Conservation (phyloP, 2,329 filamentous ascomycete species). For the Dactylonectria estremocensis region DNA sequence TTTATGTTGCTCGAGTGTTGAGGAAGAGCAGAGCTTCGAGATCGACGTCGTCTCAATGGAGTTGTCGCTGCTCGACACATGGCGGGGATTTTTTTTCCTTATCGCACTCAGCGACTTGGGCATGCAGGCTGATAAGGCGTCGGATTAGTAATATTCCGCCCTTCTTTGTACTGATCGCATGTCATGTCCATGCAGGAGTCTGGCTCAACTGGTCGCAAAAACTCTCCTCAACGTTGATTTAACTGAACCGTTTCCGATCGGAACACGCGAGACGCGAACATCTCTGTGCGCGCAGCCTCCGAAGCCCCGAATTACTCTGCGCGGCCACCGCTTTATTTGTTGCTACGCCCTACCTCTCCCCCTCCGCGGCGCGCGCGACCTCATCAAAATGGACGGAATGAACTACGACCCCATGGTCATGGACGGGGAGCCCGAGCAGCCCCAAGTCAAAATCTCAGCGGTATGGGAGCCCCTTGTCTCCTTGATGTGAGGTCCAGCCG, state of each 20-base stretch:
- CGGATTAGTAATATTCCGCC: slow-evolving; percentile 52
- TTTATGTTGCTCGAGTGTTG: slow-evolving; percentile 9
- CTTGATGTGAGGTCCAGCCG: slow-evolving; percentile 31
- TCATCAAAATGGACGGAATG: slow-evolving; percentile 62
- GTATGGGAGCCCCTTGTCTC: slow-evolving; percentile 55
- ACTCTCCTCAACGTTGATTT: slow-evolving; percentile 32
- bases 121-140: slow-evolving; percentile 47
- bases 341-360: slow-evolving; percentile 24
- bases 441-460: slow-evolving; percentile 73
- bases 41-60: slow-evolving; percentile 1
- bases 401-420: slow-evolving; percentile 74
- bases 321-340: slow-evolving; percentile 16
- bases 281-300: neutral
- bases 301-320: neutral
- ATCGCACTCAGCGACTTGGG: slow-evolving; percentile 40
- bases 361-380: slow-evolving; percentile 33
- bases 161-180: slow-evolving; percentile 38
- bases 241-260: slow-evolving; percentile 16
- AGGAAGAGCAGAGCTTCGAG: slow-evolving; percentile 4
- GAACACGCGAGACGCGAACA: neutral
- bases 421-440: slow-evolving; percentile 71
- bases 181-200: slow-evolving; percentile 36
- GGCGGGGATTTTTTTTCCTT: slow-evolving; percentile 53
- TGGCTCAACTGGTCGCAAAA: slow-evolving; percentile 44
- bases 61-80: slow-evolving; percentile 33